Evolutionary conservation across 495 filamentous ascomycete species (phyloP), one percentile per base, ranked within the genome.

Genomic region (Sordaria brevicollis): DNA sequence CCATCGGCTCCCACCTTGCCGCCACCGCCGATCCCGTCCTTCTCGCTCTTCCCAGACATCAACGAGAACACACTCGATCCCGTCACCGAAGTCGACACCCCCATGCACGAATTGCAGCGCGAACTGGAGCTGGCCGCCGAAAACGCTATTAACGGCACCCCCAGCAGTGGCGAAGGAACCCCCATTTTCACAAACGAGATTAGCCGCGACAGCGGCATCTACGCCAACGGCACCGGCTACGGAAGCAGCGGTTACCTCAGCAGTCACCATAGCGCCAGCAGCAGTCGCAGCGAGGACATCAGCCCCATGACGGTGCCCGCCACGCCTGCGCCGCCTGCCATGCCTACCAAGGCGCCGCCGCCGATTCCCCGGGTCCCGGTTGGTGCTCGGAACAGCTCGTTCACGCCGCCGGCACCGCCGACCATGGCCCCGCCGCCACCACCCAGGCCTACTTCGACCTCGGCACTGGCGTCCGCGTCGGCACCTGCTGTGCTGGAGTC

Each of bases 31-130:
- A 71, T 75, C 4, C 76, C 76, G 25, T 75, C 74, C 54, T 67
- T 79, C 37, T 76, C 75, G 34, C 71, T 73, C 1, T 73, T 74
- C 5, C 76, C 76, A 17, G 77, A 76, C 67, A 68, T 72, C 2
- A 71, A 71, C 35, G 49, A 62, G 33, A 62, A 21, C 11, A 76
- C 74, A 36, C 68, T 79, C 41, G 77, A 76, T 39, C 71, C 74
- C 2, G 74, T 74, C 2, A 75, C 74, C 17, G 77, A 76, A 67
- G 69, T 72, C 2, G 71, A 73, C 29, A 79, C 76, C 25, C 77
- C 75, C 21, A 17, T 62, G 29, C 17, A 29, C 5, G 49, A n/a
- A 34, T 73, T 75, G 25, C 39, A 68, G 41, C 66, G 74, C 68
- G 73, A 73, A 71, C 65, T 75, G 37, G 25, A 54, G 11, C 66